Percentiles rank a stretch among this genome's conserved stretches.
Conservation (phyloP, 139 green algal species). For the Deuterostichococcus epilithicus region DNA sequence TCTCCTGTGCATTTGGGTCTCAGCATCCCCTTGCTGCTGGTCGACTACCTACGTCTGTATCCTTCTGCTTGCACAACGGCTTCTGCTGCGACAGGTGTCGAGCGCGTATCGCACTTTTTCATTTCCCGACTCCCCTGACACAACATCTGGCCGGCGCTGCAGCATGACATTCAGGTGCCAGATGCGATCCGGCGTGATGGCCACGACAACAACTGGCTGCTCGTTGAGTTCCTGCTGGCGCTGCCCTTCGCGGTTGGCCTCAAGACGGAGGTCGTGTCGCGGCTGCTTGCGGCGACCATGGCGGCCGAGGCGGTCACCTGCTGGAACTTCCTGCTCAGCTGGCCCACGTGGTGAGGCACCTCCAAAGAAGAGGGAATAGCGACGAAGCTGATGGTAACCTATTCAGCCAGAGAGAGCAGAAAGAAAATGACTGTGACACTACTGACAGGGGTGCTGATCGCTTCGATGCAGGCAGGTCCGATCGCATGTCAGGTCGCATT, state of each 20-base stretch:
- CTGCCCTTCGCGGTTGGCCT: constrained; percentile 51
- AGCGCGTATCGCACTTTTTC: no score
- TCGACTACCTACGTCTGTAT: no score
- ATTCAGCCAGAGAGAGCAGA: no score
- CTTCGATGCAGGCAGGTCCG: constrained; percentile 18
- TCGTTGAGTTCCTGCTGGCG: constrained; percentile 45
- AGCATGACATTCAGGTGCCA: not conserved
- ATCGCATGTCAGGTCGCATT: constrained; percentile 41
- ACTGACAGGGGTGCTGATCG: no score
- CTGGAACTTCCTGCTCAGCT: constrained; percentile 45
- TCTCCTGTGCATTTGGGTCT: no score
- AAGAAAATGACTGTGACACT: not conserved
- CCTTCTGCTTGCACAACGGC: no score
- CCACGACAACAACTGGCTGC: constrained; percentile 61
- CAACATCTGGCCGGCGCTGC: no score
- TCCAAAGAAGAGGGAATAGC: not conserved
- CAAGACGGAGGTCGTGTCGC: constrained; percentile 24
- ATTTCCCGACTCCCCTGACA: no score
- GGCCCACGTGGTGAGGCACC: constrained; percentile 29
- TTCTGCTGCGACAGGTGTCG: no score
- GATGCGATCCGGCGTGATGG: constrained; percentile 16
- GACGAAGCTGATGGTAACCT: no score
- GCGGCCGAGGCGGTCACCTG: constrained; percentile 45
- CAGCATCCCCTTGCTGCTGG: no score
- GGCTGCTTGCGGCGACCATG: constrained; percentile 30